Base-by-base conservation (phyloP, 148 eudicot genomes). In the Diospyros kaki region DNA sequence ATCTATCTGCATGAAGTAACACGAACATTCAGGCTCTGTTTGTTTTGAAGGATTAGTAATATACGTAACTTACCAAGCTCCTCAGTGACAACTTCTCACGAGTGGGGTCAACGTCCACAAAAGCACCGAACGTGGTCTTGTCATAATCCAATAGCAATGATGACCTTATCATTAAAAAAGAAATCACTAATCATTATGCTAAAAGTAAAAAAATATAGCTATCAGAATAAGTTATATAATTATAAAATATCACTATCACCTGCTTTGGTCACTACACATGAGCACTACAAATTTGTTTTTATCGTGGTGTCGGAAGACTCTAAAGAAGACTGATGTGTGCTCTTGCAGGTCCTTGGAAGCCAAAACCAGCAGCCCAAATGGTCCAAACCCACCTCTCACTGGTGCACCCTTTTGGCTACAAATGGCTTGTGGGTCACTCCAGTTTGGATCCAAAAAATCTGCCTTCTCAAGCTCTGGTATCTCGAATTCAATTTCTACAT, bases 231-330 rank as follows among this genome's bases (percentile, higher is more conserved):
- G 59, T 55, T 55, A 9, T 55, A 55, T 28, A 28, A 28, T 28
- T 28, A 28, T 28, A 28, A 28, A 28, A 28, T 28, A 28, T 28
- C 28, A 38, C 6, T 6, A 45, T 0, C 17, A 88, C 92, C 83
- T 88, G 89, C 81, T 85, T 46, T 85, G 91, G 69, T 91, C 96
- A 81, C 87, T 86, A 46, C 96, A 91, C 93, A 91, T 85, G 54
- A 91, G 85, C 39, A 89, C 97, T 3, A 80, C 76, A 62, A 63
- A 60, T 59, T 83, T 86, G 10, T 78, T 41, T 4, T 51, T 2
- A 12, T 53, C 62, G 75, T 28, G 28, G 28, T 28, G 28, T 28
- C 82, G 88, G 88, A 88, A 92, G 56, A 92, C 71, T 75, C 90
- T 81, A 73, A 89, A 89, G 81, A 80, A 87, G 0, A 89, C 82